Conservation (phyloP, 768 basidiomycete species). For the Pluteus cervinus region DNA sequence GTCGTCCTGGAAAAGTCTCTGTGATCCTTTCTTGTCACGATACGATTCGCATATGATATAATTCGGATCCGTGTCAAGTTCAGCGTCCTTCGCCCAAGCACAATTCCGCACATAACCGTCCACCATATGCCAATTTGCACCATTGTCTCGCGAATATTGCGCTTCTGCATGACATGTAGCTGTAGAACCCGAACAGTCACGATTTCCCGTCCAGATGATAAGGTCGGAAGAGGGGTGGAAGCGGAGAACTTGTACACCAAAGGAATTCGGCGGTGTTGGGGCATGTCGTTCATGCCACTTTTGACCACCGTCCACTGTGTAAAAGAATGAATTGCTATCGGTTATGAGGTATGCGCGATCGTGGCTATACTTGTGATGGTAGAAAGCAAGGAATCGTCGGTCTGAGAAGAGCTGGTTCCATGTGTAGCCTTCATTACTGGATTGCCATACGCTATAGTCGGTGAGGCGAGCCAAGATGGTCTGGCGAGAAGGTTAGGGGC, state of each 20-base stretch:
- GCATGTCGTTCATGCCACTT: constrained; percentile 56
- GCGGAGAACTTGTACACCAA: constrained; percentile 68
- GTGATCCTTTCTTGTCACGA: constrained; percentile 73
- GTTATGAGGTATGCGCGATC: constrained; percentile 94
- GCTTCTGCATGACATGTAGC: constrained; percentile 70
- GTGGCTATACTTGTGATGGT: constrained; percentile 72
- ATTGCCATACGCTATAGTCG: constrained; percentile 87
- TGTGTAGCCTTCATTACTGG: constrained; percentile 88
- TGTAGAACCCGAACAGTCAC: constrained; percentile 44
- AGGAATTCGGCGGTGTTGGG: constrained; percentile 72
- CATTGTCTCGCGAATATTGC: constrained; percentile 71
- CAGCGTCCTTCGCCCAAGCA: constrained; percentile 81
- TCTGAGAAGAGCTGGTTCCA: constrained; percentile 67
- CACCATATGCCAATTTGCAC: constrained; percentile 66
- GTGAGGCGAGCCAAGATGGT: constrained; percentile 78
- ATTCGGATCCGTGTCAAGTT: constrained; percentile 73
- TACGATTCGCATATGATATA: constrained; percentile 94
- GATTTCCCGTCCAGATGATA: constrained; percentile 85
- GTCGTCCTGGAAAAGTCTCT: constrained; percentile 44
- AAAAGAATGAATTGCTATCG: constrained; percentile 50
- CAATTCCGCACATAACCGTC: constrained; percentile 90
- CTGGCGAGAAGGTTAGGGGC: constrained; percentile 25
- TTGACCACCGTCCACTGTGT: constrained; percentile 79
- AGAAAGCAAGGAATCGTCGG: constrained; percentile 73
- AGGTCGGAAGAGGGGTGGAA: constrained; percentile 86